Percentiles rank a stretch among this genome's conserved stretches.
Conservation (phyloP, 1,284 basidiomycete genomes). For the Ganoderma lucidum region DNA sequence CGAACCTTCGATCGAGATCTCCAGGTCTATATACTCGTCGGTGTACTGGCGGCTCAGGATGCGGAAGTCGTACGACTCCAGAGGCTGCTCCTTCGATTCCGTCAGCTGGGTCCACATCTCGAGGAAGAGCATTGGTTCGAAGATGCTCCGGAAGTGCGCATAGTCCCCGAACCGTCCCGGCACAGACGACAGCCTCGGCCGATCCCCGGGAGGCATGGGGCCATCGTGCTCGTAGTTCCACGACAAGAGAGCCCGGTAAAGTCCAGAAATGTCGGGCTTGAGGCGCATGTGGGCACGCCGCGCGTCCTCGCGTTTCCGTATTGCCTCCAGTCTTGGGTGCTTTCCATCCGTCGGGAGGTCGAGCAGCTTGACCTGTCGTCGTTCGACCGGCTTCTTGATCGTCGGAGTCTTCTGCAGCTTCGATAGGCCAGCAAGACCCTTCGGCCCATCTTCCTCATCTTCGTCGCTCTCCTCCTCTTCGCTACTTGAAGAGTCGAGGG, state of each 20-base stretch:
- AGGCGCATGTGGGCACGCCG: slow-evolving; percentile 75
- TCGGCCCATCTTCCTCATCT: slow-evolving; percentile 63
- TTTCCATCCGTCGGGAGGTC: slow-evolving; percentile 57
- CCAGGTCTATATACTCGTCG: slow-evolving; percentile 80
- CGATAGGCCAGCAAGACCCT: slow-evolving; percentile 69
- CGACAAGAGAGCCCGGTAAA: slow-evolving; percentile 85
- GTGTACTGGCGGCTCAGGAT: slow-evolving; percentile 70
- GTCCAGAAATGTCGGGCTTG: slow-evolving; percentile 82
- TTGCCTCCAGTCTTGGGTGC: slow-evolving; percentile 56
- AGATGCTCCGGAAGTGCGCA: slow-evolving; percentile 76
- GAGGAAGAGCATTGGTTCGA: slow-evolving; percentile 89
- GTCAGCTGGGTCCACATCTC: slow-evolving; percentile 94
- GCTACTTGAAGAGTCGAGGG: slow-evolving; percentile 44
- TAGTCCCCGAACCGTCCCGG: slow-evolving; percentile 75
- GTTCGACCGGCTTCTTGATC: slow-evolving; percentile 62
- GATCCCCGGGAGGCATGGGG: slow-evolving; percentile 59
- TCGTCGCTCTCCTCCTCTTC: slow-evolving; percentile 53
- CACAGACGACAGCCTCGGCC: slow-evolving; percentile 51
- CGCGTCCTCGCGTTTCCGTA: slow-evolving; percentile 66
- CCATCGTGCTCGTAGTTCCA: slow-evolving; percentile 87
- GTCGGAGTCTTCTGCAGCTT: slow-evolving; percentile 70
- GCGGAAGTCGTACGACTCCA: slow-evolving; percentile 62
- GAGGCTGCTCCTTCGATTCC: slow-evolving; percentile 75
- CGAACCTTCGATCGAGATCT: slow-evolving; percentile 63
- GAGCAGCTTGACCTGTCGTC: slow-evolving; percentile 76